Conservation (phyloP, 192 early-diverging fungal species). For the Entomortierella beljakovae region DNA sequence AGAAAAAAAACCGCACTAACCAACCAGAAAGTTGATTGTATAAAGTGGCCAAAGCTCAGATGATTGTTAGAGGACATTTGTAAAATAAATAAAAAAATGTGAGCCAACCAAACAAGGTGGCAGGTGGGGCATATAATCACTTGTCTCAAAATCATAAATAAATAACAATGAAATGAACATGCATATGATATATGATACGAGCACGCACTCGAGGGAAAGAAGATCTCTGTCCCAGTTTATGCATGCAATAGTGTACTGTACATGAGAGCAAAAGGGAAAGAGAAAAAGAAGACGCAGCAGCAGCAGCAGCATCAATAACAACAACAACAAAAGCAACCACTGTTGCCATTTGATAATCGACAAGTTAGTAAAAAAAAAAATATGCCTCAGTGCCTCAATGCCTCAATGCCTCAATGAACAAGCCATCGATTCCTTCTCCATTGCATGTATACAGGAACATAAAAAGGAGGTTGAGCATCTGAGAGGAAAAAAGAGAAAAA, state of each 20-base stretch:
- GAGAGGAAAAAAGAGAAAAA: neutral
- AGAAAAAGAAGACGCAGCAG: neutral
- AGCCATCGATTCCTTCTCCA: no score
- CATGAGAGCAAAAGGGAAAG: neutral
- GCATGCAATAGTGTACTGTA: conserved; percentile 4
- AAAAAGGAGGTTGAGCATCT: no score
- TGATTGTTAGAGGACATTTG: no score
- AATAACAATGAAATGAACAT: neutral
- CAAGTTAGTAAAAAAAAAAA: no score
- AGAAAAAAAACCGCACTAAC: neutral
- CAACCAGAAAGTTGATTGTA: conserved; percentile 7
- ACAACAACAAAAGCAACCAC: no score
- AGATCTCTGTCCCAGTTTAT: conserved; percentile 10
- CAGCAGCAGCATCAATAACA: no score
- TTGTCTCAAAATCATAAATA: neutral
- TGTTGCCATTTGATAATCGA: no score
- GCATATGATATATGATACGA: neutral
- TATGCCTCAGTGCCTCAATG: no score
- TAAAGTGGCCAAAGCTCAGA: conserved; percentile 48
- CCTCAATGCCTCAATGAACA: no score
- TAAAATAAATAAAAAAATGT: no score
- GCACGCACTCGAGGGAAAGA: conserved; percentile 15
- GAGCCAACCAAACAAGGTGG: neutral
- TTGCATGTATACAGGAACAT: no score
- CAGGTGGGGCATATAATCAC: neutral